Conservation (phyloP, 352 stramenopile species). For the Phytophthora hibernalis region DNA sequence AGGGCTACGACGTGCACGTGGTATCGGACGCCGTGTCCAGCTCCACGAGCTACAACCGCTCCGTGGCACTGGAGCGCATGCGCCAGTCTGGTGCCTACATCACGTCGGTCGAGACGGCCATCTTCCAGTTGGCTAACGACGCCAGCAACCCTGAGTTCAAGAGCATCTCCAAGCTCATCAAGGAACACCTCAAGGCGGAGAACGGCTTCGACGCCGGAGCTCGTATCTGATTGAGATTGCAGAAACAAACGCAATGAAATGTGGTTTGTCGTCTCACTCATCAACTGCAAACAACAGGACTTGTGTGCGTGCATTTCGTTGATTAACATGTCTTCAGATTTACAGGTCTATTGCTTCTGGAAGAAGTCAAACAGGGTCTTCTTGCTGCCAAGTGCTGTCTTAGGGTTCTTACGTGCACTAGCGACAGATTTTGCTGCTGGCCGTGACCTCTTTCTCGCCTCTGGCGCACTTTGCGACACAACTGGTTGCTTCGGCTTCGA, state of each 20-base stretch:
- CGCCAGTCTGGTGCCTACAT: conserved; percentile 93
- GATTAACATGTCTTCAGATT: conserved; percentile 19
- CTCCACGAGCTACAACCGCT: conserved; percentile 88
- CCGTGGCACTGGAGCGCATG: conserved; percentile 94
- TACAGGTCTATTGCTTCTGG: conserved; percentile 29
- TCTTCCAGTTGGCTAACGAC: conserved; percentile 95
- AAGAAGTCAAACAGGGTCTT: conserved; percentile 64
- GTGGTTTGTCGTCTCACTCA: neutral
- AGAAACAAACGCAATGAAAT: neutral
- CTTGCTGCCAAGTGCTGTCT: conserved; percentile 18
- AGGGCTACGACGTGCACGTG: conserved; percentile 97
- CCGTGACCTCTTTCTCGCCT: conserved; percentile 35
- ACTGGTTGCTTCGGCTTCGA: neutral
- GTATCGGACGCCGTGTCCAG: conserved; percentile 96
- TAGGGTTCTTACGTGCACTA: conserved; percentile 21
- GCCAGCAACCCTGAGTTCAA: conserved; percentile 95
- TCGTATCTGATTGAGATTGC: neutral
- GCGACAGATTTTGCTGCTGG: conserved; percentile 16
- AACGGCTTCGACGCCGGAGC: conserved; percentile 62
- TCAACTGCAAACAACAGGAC: conserved; percentile 25
- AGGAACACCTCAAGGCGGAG: conserved; percentile 84
- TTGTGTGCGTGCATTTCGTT: conserved; percentile 11
- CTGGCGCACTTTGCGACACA: conserved; percentile 22
- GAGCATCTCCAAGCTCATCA: conserved; percentile 94
- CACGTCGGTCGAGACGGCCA: conserved; percentile 95